phyloP scores from a whole-genome alignment of 2,329 filamentous ascomycete genomes.

The Cytospora piceae region DNA sequence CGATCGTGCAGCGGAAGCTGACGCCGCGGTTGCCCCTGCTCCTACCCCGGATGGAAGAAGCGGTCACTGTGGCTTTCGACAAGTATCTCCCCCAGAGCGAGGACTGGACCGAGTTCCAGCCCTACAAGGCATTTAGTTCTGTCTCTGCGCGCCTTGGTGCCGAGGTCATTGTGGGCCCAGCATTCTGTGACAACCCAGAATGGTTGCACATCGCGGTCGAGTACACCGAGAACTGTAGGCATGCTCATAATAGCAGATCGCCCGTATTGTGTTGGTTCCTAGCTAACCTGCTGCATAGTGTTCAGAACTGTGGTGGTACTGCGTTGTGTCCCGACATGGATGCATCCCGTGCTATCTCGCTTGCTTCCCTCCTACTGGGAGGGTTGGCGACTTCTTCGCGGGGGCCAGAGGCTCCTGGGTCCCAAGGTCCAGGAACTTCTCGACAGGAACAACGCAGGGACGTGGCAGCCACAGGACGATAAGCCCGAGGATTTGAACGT shows the following conservation, averaged over 20 bases:
- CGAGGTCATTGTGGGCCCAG: background rate
- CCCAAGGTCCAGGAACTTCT: background rate
- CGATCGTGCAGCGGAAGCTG: conserved; percentile 2
- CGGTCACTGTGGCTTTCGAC: background rate
- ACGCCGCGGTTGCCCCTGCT: background rate
- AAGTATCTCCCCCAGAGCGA: background rate
- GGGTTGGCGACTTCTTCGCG: background rate
- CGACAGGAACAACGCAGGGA: background rate
- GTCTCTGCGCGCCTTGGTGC: conserved; percentile 1
- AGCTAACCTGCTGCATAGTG: background rate
- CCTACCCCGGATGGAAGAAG: background rate
- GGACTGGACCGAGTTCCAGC: background rate
- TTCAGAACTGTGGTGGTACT: conserved; percentile 2
- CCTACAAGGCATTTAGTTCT: background rate
- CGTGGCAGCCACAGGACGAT: background rate
- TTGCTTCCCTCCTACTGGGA: background rate
- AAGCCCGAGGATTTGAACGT: background rate
- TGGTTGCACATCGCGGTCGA: conserved; percentile 1
- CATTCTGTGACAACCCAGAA: background rate
- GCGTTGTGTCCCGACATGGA: background rate
- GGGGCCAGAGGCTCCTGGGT: background rate
- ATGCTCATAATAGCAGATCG: background rate
- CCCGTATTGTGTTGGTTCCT: background rate
- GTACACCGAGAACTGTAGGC: conserved; percentile 3
- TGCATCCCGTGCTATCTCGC: conserved; percentile 1